A percentile compares a stretch with the other conserved stretches of the same genome.
Conservation (phyloP, 2,329 filamentous ascomycete species). For the Penicillium sp. region DNA sequence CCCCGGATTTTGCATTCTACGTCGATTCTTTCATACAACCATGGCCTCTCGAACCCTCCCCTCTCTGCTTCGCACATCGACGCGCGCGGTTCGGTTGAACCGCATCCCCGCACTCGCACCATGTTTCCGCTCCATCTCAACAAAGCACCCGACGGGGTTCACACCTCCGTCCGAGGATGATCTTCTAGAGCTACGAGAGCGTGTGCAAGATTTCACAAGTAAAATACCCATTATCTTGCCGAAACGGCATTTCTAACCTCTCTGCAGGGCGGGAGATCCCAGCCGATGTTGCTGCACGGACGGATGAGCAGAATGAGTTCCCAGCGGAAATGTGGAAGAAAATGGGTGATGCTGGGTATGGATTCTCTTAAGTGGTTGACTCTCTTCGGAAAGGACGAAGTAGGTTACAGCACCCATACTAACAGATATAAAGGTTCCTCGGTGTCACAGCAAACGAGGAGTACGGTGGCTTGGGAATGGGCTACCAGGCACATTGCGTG, state of each 20-base stretch:
- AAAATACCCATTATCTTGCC: slow-evolving; percentile 7
- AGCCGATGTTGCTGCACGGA: slow-evolving; percentile 74
- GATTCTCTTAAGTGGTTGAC: neutral
- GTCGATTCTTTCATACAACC: neutral
- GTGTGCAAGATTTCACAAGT: slow-evolving; percentile 82
- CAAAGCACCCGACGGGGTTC: slow-evolving; percentile 66
- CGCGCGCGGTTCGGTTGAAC: slow-evolving; percentile 29
- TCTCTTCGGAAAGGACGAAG: too few relatives aligned
- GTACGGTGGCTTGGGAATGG: slow-evolving; percentile 84
- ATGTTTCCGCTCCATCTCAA: slow-evolving; percentile 53
- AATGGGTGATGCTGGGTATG: slow-evolving; percentile 74
- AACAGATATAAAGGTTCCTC: slow-evolving; percentile 59
- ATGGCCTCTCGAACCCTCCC: slow-evolving; percentile 37
- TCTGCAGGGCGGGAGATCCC: slow-evolving; percentile 71
- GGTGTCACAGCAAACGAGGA: slow-evolving; percentile 92
- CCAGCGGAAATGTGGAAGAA: slow-evolving; percentile 91
- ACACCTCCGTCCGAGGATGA: slow-evolving; percentile 67
- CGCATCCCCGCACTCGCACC: slow-evolving; percentile 32
- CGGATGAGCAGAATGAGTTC: slow-evolving; percentile 86
- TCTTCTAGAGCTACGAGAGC: slow-evolving; percentile 74
- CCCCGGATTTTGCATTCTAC: neutral
- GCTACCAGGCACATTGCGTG: slow-evolving; percentile 93
- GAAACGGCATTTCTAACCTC: neutral
- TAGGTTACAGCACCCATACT: neutral
- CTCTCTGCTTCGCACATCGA: slow-evolving; percentile 34